Conservation (phyloP, 108 stramenopile species). For the Cyclotella baltica region DNA sequence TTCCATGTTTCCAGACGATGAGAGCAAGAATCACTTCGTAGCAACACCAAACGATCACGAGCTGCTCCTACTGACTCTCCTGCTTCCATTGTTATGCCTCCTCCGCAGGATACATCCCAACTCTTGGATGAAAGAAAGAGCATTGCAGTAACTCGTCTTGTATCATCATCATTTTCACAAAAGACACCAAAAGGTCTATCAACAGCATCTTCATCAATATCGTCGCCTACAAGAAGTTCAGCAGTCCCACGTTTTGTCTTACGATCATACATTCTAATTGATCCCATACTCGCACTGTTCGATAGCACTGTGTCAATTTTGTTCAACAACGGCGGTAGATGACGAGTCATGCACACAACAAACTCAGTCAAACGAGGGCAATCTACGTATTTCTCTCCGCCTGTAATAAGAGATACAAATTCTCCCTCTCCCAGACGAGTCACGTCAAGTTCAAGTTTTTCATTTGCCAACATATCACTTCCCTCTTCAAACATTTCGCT, state of each 20-base stretch:
- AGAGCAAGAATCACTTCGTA: constrained; percentile 43
- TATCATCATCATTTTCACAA: constrained; percentile 38
- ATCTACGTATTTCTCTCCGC: constrained; percentile 44
- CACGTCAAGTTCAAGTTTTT: constrained; percentile 50
- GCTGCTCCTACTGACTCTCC: constrained; percentile 24
- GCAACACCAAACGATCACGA: constrained; percentile 43
- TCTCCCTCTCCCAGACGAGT: constrained; percentile 42
- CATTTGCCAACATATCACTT: constrained; percentile 36
- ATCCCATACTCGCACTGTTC: constrained; percentile 44
- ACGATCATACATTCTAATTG: constrained; percentile 46
- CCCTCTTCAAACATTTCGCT: constrained; percentile 35
- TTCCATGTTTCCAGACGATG: constrained; percentile 50
- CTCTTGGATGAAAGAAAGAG: constrained; percentile 42
- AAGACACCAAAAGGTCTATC: constrained; percentile 42
- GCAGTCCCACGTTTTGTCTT: constrained; percentile 33
- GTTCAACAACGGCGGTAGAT: constrained; percentile 48
- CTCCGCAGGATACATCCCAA: constrained; percentile 39
- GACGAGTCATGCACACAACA: constrained; percentile 49
- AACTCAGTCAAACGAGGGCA: constrained; percentile 52
- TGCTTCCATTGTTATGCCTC: constrained; percentile 42
- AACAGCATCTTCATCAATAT: background rate
- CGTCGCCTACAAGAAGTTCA: constrained; percentile 7
- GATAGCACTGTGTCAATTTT: constrained; percentile 27
- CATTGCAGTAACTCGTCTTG: constrained; percentile 36
- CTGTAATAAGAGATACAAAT: constrained; percentile 37